phyloP scores from a whole-genome alignment of 2,329 filamentous ascomycete species.

The Lecanicillium sp. region DNA sequence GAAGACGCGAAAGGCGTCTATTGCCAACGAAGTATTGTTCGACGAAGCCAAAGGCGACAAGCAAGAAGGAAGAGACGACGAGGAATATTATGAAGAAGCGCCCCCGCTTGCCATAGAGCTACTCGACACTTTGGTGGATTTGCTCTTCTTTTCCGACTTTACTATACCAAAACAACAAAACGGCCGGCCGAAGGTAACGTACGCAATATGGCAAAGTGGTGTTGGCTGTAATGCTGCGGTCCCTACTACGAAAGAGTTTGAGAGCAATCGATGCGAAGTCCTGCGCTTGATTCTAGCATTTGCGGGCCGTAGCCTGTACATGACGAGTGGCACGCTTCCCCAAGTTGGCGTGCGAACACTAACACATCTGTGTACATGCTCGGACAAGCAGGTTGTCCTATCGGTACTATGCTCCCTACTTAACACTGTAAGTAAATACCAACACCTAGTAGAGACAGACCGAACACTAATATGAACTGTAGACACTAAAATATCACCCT shows the following conservation, averaged over 20 bases:
- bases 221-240: slow-evolving; percentile 90
- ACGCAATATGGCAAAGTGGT: slow-evolving; percentile 96
- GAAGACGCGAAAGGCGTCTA: slow-evolving; percentile 56
- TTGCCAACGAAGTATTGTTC: slow-evolving; percentile 72
- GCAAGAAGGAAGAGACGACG: slow-evolving; percentile 32
- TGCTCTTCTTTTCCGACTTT: slow-evolving; percentile 87
- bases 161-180: slow-evolving; percentile 68
- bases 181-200: slow-evolving; percentile 73
- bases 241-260: slow-evolving; percentile 81
- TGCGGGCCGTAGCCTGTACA: slow-evolving; percentile 88
- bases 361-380: slow-evolving; percentile 79
- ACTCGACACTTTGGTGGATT: slow-evolving; percentile 78
- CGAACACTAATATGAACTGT: slow-evolving; percentile 4
- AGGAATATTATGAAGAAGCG: slow-evolving; percentile 66
- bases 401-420: slow-evolving; percentile 86
- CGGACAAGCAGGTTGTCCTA: slow-evolving; percentile 85
- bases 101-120: slow-evolving; percentile 89
- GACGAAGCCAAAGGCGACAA: slow-evolving; percentile 60
- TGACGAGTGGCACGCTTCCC: slow-evolving; percentile 70
- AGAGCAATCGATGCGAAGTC: slow-evolving; percentile 88
- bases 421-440: slow-evolving; percentile 62
- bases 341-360: slow-evolving; percentile 75
- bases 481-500: slow-evolving; percentile 94
- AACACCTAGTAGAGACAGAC: background rate
- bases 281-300: slow-evolving; percentile 78